These are phyloP conservation scores for Daldinia grandis DNA, from an alignment of 495 filamentous ascomycete species.

Conservation along the genomic window DNA sequence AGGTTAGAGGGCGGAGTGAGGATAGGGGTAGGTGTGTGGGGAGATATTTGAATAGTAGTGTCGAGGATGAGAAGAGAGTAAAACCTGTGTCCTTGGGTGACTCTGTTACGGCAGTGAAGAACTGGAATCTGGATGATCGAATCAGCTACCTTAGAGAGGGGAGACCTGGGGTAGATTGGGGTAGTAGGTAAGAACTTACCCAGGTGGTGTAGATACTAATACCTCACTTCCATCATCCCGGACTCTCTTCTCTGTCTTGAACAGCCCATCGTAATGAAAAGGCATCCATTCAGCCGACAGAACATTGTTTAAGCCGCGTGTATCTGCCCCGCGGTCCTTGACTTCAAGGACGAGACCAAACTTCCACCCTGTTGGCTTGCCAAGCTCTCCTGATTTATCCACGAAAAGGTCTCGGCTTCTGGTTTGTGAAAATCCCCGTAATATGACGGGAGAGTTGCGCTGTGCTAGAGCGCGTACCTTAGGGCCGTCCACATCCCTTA, in stretches of 20 bases:
- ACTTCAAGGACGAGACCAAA: slow-evolving; percentile 61
- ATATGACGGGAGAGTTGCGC: slow-evolving; percentile 60
- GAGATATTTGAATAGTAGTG: slow-evolving; percentile 60
- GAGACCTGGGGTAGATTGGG: not conserved
- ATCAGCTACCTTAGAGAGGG: not conserved
- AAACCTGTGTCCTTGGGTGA: slow-evolving; percentile 58
- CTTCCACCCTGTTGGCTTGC: slow-evolving; percentile 56
- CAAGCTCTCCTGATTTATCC: slow-evolving; percentile 55
- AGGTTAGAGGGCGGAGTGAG: slow-evolving; percentile 52
- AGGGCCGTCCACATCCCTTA: slow-evolving; percentile 51
- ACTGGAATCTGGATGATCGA: slow-evolving; percentile 53
- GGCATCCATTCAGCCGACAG: slow-evolving; percentile 63
- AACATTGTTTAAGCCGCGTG: slow-evolving; percentile 55
- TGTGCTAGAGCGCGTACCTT: slow-evolving; percentile 60
- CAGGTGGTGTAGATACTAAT: slow-evolving; percentile 36
- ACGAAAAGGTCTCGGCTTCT: slow-evolving; percentile 55
- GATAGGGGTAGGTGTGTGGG: slow-evolving; percentile 51
- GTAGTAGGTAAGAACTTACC: slow-evolving; percentile 15
- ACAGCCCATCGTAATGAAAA: slow-evolving; percentile 65
- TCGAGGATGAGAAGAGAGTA: slow-evolving; percentile 62
- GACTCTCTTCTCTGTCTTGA: slow-evolving; percentile 55
- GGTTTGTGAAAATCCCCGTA: slow-evolving; percentile 61
- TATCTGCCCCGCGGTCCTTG: slow-evolving; percentile 51
- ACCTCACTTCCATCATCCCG: slow-evolving; percentile 46
- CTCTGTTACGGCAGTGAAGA: slow-evolving; percentile 60